phyloP scores from a whole-genome alignment of 306 rosid genomes.

The Cyamopsis tetragonoloba region DNA sequence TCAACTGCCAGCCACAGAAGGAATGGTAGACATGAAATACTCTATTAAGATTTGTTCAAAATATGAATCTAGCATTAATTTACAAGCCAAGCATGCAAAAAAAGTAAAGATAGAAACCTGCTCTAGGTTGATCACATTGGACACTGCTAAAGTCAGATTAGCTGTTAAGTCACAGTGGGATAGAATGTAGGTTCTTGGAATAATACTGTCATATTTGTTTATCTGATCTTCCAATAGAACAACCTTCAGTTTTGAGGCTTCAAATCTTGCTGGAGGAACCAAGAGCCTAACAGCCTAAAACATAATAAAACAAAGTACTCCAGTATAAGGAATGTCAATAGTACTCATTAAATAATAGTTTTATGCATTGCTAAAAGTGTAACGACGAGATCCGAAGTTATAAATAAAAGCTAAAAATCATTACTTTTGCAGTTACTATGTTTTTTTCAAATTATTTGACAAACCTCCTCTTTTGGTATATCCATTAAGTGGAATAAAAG shows the following conservation, averaged over 20 bases:
- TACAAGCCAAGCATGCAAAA: neutral
- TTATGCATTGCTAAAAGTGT: neutral
- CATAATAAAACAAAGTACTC: neutral
- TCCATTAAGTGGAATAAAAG: neutral
- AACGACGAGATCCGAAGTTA: conserved; percentile 12
- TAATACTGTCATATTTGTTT: conserved; percentile 50
- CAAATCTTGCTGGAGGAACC: conserved; percentile 81
- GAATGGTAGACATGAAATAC: conserved; percentile 1
- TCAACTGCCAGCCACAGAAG: conserved; percentile 48
- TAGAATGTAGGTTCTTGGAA: conserved; percentile 88
- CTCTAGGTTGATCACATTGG: conserved; percentile 84
- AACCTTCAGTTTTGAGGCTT: conserved; percentile 87
- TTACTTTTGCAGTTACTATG: neutral
- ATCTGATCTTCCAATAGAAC: conserved; percentile 54
- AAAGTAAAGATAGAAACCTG: conserved; percentile 52
- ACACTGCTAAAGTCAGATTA: conserved; percentile 82
- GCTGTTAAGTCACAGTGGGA: conserved; percentile 98
- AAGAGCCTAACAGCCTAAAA: conserved; percentile 69
- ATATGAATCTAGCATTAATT: neutral
- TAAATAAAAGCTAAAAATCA: neutral
- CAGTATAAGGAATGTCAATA: conserved; percentile 4
- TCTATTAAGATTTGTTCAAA: neutral
- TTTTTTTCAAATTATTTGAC: neutral
- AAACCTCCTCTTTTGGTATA: too few species aligned
- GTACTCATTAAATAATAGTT: neutral